A percentile compares a stretch with the other conserved stretches of the same genome.
phyloP scores from a whole-genome alignment of 1,139 yeast genomes.

The Pichia sp. region DNA sequence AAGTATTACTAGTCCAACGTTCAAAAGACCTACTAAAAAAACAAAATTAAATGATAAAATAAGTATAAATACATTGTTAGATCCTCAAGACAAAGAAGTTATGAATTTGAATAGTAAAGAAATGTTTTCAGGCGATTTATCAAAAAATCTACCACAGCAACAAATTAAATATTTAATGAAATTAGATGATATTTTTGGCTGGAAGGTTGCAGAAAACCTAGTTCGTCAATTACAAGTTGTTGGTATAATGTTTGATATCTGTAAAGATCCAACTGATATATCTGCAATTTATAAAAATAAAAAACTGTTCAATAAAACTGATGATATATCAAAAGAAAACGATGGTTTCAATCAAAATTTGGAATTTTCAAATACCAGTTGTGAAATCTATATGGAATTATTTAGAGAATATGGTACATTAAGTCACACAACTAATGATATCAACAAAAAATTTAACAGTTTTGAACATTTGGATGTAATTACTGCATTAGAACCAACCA shows the following conservation, averaged over 20 bases:
- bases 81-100: neutral
- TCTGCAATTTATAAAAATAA: constrained; percentile 25
- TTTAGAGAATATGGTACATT: constrained; percentile 5
- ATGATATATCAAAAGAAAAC: constrained; percentile 19
- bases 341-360: constrained; percentile 13
- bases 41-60: neutral
- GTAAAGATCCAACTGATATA: constrained; percentile 38
- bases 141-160: constrained; percentile 1
- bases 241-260: constrained; percentile 54
- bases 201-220: constrained; percentile 53
- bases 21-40: neutral
- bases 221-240: constrained; percentile 53
- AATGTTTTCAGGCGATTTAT: neutral
- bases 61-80: neutral
- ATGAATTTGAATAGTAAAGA: neutral
- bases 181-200: constrained; percentile 33
- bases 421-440: constrained; percentile 8
- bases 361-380: constrained; percentile 35
- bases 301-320: neutral
- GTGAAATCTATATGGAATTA: constrained; percentile 35
- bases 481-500: constrained; percentile 53
- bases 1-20: neutral
- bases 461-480: constrained; percentile 34
- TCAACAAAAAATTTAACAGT: constrained; percentile 13
- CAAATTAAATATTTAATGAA: constrained; percentile 35